Evolutionary conservation across 2,329 filamentous ascomycete genomes (phyloP).

Genomic region (Colletotrichum sp.): DNA sequence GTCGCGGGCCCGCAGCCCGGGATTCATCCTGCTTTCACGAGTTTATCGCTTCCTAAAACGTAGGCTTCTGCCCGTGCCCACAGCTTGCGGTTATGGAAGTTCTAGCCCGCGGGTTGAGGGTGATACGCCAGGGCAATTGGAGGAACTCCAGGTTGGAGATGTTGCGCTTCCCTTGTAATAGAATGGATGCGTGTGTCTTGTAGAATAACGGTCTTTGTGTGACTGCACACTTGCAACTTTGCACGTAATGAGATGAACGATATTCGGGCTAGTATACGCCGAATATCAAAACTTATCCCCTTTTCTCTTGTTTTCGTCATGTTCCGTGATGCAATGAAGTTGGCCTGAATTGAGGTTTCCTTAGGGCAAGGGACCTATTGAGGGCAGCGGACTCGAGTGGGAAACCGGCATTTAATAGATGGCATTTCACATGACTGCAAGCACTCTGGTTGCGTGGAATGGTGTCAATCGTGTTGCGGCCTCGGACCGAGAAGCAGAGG

Average conservation of each 20-base stretch:
- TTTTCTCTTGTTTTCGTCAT: background rate
- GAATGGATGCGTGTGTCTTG: background rate
- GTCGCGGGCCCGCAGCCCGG: background rate
- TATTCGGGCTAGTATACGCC: background rate
- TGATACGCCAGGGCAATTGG: background rate
- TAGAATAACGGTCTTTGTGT: background rate
- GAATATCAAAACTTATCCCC: background rate
- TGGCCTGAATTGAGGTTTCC: too few relatives aligned
- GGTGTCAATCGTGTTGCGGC: background rate
- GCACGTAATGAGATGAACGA: background rate
- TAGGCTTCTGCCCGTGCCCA: background rate
- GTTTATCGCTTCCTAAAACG: background rate
- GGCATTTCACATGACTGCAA: background rate
- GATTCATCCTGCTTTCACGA: background rate
- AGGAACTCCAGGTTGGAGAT: background rate
- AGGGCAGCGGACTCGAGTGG: background rate
- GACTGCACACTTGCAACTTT: background rate
- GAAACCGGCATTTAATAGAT: background rate
- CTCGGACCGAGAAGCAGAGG: background rate
- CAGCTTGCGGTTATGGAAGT: background rate
- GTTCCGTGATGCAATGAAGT: background rate
- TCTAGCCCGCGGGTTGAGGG: background rate
- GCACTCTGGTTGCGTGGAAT: background rate
- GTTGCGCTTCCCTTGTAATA: background rate
- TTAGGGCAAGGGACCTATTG: background rate